Evolutionary conservation across 768 basidiomycete genomes (phyloP).

Genomic region (Mycena rosella): DNA sequence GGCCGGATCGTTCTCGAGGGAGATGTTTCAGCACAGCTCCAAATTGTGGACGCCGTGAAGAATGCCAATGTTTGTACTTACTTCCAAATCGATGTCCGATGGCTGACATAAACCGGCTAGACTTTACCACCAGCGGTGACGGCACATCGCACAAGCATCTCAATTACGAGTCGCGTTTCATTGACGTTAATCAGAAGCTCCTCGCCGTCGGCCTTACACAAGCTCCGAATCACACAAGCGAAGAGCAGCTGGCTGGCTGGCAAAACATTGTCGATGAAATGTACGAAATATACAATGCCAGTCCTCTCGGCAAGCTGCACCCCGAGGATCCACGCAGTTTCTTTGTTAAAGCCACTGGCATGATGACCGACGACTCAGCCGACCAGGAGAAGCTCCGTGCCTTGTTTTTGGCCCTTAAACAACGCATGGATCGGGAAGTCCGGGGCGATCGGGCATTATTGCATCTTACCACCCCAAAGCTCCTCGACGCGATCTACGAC

Average conservation of each 20-base stretch:
- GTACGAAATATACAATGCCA: slow-evolving; percentile 18
- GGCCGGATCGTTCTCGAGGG: slow-evolving; percentile 37
- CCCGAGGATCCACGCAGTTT: slow-evolving; percentile 6
- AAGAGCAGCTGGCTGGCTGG: slow-evolving; percentile 30
- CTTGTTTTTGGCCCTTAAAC: neutral
- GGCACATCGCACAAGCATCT: slow-evolving; percentile 35
- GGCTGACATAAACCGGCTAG: neutral
- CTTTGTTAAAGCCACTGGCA: slow-evolving; percentile 1
- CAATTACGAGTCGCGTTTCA: slow-evolving; percentile 28
- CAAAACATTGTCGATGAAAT: slow-evolving; percentile 13
- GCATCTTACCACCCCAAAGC: neutral
- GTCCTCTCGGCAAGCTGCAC: slow-evolving; percentile 3
- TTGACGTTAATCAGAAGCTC: neutral
- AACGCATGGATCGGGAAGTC: slow-evolving; percentile 7
- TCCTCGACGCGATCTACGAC: neutral
- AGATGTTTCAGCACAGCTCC: slow-evolving; percentile 36
- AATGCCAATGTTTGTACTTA: slow-evolving; percentile 22
- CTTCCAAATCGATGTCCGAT: neutral
- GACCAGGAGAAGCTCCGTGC: slow-evolving; percentile 17
- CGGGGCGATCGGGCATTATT: neutral
- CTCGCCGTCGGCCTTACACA: slow-evolving; percentile 9
- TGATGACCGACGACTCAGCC: slow-evolving; percentile 18
- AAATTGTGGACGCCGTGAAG: slow-evolving; percentile 35
- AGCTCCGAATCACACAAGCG: slow-evolving; percentile 27
- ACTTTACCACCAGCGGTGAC: slow-evolving; percentile 29